A percentile compares a stretch with the other conserved stretches of the same genome.
Conservation (phyloP, 129 eudicot genomes). For the Tagetes erecta region DNA sequence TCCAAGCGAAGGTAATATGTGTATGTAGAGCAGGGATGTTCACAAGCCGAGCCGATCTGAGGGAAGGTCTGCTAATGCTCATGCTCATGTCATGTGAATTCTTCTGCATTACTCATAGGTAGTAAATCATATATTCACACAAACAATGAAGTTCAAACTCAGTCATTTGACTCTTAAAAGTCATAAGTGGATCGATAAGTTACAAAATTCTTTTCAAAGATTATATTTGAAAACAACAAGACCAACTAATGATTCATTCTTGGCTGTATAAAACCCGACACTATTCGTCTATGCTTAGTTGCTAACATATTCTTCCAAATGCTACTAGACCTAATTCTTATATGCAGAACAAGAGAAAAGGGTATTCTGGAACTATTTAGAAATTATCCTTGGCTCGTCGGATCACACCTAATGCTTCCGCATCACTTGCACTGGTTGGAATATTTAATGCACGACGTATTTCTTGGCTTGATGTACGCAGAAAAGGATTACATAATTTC, state of each 20-base stretch:
- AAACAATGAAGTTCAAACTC: too few species aligned
- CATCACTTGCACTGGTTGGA: slow-evolving; percentile 63
- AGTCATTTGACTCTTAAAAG: too few species aligned
- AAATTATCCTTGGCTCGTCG: slow-evolving; percentile 85
- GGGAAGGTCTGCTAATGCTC: too few species aligned
- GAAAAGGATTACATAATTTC: slow-evolving; percentile 82
- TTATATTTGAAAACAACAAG: neutral
- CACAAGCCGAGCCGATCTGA: too few species aligned
- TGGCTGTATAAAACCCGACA: slow-evolving; percentile 23
- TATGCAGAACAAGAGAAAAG: slow-evolving; percentile 31
- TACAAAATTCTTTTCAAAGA: neutral
- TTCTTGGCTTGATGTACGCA: slow-evolving; percentile 80
- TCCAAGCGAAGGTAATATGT: too few species aligned
- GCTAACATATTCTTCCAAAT: slow-evolving; percentile 19
- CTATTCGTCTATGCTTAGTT: slow-evolving; percentile 22
- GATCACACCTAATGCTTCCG: slow-evolving; percentile 73
- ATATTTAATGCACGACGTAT: slow-evolving; percentile 61
- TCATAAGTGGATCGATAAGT: too few species aligned
- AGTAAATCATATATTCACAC: too few species aligned
- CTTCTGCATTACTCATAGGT: too few species aligned
- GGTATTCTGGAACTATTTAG: slow-evolving; percentile 33
- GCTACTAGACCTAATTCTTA: slow-evolving; percentile 33
- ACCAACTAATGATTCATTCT: slow-evolving; percentile 23
- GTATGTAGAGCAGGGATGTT: too few species aligned
- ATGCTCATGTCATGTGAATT: too few species aligned